A percentile compares a stretch with the other conserved stretches of the same genome.
Conservation (phyloP, 371 early-diverging fungal genomes). For the Mucor irregularis region DNA sequence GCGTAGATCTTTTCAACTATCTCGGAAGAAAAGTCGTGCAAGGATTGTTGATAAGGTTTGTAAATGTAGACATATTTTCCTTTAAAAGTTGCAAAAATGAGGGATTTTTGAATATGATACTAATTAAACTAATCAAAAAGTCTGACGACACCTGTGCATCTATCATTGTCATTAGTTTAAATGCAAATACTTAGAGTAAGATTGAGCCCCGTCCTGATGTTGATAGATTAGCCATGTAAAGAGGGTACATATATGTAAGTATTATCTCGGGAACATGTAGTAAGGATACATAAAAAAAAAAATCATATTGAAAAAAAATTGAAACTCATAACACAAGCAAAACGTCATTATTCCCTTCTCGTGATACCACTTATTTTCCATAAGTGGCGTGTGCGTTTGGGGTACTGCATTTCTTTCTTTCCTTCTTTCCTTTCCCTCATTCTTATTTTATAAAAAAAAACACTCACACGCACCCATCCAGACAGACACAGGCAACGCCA, state of each 20-base stretch:
- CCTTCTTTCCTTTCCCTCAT: neutral
- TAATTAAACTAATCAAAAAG: no score
- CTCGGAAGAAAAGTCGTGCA: no score
- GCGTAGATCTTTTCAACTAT: no score
- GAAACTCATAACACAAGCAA: neutral
- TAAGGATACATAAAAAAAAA: neutral
- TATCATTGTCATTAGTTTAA: neutral
- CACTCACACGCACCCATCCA: no score
- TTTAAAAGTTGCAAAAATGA: no score
- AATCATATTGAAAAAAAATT: neutral
- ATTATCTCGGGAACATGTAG: neutral
- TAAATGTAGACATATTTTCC: no score
- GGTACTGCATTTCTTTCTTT: neutral
- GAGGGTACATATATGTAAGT: no score
- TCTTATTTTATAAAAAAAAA: neutral
- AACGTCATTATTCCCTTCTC: neutral
- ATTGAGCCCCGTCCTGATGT: constrained; percentile 1
- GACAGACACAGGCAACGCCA: neutral
- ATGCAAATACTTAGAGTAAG: neutral
- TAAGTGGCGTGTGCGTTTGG: neutral
- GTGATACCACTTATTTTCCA: neutral
- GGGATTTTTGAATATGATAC: no score
- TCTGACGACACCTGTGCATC: no score
- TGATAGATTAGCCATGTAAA: no score
- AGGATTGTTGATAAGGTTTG: no score